A percentile compares a stretch with the other conserved stretches of the same genome.
These are phyloP conservation scores for Talinum fruticosum DNA, from an alignment of 148 eudicot genomes.

Conservation along the genomic window DNA sequence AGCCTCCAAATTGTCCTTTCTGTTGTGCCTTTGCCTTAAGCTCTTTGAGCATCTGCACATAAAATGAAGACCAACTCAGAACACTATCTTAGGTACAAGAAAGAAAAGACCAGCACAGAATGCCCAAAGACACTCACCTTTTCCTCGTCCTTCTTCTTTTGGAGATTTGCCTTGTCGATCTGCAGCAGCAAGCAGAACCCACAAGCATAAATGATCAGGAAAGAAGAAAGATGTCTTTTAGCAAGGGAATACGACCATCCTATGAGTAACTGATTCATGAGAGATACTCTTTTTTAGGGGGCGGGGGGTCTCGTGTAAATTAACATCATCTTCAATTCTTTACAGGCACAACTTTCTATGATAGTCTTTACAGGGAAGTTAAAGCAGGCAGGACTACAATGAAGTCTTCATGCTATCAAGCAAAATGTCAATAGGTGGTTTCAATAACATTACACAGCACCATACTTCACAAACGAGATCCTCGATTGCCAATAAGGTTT, in stretches of 20 bases:
- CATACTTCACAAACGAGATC: no score
- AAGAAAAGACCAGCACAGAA: background rate
- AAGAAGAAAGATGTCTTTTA: background rate
- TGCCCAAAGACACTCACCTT: slow-evolving; percentile 40
- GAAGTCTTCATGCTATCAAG: background rate
- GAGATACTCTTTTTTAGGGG: no score
- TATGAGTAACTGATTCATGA: background rate
- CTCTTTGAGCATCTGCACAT: slow-evolving; percentile 71
- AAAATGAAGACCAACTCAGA: background rate
- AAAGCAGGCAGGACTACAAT: background rate
- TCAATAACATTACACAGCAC: background rate
- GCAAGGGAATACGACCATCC: background rate
- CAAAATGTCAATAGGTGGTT: background rate
- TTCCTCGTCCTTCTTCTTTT: slow-evolving; percentile 95
- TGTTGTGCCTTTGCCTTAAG: slow-evolving; percentile 82
- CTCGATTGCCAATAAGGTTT: no score
- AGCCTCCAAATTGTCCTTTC: slow-evolving; percentile 81
- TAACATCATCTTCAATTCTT: background rate
- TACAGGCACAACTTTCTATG: background rate
- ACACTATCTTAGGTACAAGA: background rate
- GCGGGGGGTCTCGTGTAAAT: background rate
- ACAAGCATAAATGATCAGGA: background rate
- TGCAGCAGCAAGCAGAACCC: slow-evolving; percentile 33
- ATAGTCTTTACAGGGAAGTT: background rate
- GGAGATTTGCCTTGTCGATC: slow-evolving; percentile 72